Evolutionary conservation across 352 stramenopile genomes (phyloP), one percentile per base, ranked within the genome.

Genomic region (Plasmopara viticola): DNA sequence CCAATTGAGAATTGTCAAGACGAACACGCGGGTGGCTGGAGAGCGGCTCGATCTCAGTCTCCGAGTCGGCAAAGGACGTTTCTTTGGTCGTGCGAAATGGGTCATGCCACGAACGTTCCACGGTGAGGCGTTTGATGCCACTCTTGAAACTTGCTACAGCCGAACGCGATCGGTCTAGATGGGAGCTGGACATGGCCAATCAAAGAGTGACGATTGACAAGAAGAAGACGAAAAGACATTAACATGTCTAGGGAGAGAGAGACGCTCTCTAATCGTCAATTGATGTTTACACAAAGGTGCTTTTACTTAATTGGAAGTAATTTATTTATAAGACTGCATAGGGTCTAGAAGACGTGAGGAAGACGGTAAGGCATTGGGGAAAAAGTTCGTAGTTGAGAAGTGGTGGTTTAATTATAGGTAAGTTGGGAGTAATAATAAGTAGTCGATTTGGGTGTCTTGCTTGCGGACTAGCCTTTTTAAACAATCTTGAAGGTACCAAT

Each of bases 151-250:
- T 67, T 53, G 47, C 51, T 33, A 54, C 53, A n/a, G 45, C 51
- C 12, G 50, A 15, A n/a, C 42, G 56, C 20, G 55, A 42, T 53
- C 56, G 50, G 17, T 68, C 55, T 29, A 44, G 48, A 20, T 30
- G 48, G 57, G 56, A 51, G 30, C 48, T 42, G 20, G 64, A 25
- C 60, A 68, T 68, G 37, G 60, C 28, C 44, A 61, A 68, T 64
- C 34, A 44, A 40, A 58, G 30, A 68, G 49, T 68, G 60, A 51
- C 10, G 4, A 5, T n/a, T n/a, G 6, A 12, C 31, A 35, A 5
- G 1, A 12, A 35, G 20, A 25, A 25, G 20, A 3, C 20, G 20
- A 3, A 25, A 25, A 35, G 31, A 35, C 31, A 35, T 6, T 4
- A 35, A 12, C 5, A 4, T 35, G 31, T 35, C 31, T 25, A 25